Evolutionary conservation across 495 filamentous ascomycete species (phyloP), one percentile per base, ranked within the genome.

Genomic region (Usnea hakonensis): DNA sequence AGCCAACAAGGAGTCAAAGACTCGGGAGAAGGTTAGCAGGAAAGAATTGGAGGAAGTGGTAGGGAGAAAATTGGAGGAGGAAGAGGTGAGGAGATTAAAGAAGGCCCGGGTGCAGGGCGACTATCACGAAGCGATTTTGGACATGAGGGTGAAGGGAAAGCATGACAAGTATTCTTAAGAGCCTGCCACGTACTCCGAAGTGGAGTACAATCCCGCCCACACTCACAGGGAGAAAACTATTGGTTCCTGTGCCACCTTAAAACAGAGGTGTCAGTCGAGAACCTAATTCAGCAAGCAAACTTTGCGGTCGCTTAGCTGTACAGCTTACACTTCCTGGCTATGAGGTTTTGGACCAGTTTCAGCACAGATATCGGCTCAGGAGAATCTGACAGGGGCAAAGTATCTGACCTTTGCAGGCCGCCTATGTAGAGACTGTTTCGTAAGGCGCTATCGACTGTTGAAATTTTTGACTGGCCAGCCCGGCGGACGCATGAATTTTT

Each of bases 111-210:
- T 84, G 72, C 90, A 96, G 71, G 90, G 94, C 1, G 84, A 93
- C 73, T 98, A 91, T 71, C 88, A 97, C 75, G 95, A 98, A 74
- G 82, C 82, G 58, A 72, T 97, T 64, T 74, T 98, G 60, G 87
- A 96, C 79, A 79, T 97, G 35, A 91, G 90, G 73, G 90, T 96
- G 14, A 96, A 94, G 74, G 88, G 85, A 60, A 97, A 96, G 76
- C 94, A 98, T 78, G 94, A 98, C 76, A 98, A 98, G 73, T 98
- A 67, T 54, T 64, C 65, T 13, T 69, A 44, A 67, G 11, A 6
- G 10, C 17, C 21, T n/a, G 40, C 6, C n/a, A 14, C 16, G n/a
- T n/a, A n/a, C n/a, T n/a, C n/a, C n/a, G n/a, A 40, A 21, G 30
- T 37, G 38, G 23, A 23, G 41, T 21, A 40, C 52, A 36, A 33